These are phyloP conservation scores for Colletotrichum liaoningense DNA, from an alignment of 2,329 filamentous ascomycete species.

Conservation along the genomic window DNA sequence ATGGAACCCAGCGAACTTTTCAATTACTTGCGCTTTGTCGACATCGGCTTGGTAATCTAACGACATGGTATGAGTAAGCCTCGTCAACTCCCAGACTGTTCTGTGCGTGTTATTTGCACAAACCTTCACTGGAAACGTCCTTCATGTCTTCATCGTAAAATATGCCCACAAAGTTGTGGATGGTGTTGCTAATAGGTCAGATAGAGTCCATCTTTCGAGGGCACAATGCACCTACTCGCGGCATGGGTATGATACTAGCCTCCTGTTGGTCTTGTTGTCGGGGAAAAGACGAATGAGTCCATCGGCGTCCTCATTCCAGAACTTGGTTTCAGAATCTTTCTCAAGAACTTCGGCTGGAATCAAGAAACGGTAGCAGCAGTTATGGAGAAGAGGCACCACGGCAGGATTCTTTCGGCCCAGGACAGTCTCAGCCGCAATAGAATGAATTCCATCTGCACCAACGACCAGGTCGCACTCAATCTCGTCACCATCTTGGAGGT, in stretches of 20 bases:
- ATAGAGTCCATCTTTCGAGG: background rate
- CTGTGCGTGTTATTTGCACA: background rate
- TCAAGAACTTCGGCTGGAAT: slow-evolving; percentile 44
- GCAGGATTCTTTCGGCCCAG: slow-evolving; percentile 42
- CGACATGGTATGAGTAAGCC: background rate
- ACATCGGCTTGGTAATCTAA: slow-evolving; percentile 36
- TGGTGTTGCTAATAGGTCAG: slow-evolving; percentile 40
- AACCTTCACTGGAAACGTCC: slow-evolving; percentile 27
- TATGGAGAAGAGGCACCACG: slow-evolving; percentile 42
- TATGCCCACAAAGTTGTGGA: slow-evolving; percentile 49
- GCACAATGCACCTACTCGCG: slow-evolving; percentile 40
- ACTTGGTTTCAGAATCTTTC: slow-evolving; percentile 44
- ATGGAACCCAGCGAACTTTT: slow-evolving; percentile 44
- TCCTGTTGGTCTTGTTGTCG: slow-evolving; percentile 34
- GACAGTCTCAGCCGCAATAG: slow-evolving; percentile 43
- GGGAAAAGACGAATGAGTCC: slow-evolving; percentile 29
- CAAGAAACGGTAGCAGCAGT: slow-evolving; percentile 51
- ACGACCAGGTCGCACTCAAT: slow-evolving; percentile 52
- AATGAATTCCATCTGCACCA: slow-evolving; percentile 58
- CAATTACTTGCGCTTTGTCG: slow-evolving; percentile 39
- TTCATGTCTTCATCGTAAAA: slow-evolving; percentile 41
- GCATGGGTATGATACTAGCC: slow-evolving; percentile 48
- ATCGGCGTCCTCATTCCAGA: slow-evolving; percentile 43
- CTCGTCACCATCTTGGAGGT: slow-evolving; percentile 42
- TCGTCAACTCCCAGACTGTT: too few relatives aligned